Base-by-base conservation (phyloP, 2,329 filamentous ascomycete species). In the Trichoderma semiorbis region DNA sequence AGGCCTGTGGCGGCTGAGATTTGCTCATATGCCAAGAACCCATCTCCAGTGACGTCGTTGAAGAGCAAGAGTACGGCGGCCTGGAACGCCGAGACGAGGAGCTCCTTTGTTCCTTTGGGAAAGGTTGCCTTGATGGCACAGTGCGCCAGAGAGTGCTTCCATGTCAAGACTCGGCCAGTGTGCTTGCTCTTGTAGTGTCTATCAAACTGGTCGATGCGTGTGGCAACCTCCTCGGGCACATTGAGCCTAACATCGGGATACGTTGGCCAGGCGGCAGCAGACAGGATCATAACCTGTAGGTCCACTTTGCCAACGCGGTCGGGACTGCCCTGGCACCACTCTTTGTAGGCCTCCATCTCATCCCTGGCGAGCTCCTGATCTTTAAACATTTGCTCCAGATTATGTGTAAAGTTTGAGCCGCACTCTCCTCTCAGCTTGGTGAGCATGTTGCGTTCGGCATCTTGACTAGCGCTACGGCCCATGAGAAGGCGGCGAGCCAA, bases 371-470 rank as follows among this genome's bases (percentile, higher is more conserved):
- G 87, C 79, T 98, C 95, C 81, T 98, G 94, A 78, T 99, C 96
- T 81, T 97, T 97, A 85, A 99, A 99, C 96, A 99, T 99, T 74
- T 95, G 93, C 82, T 99, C 97, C 0, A 99, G 86, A 78, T 99
- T 99, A 79, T 97, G 95, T 0, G 96, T 99, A 80, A 99, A 98
- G 76, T 90, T 93, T 16, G 93, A 92, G 50, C 96, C 96, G 79
- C 96, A 99, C 84, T 99, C 96, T 75, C 91, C 92, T 82, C 96
- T 95, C 32, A 99, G 86, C 75, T 97, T 93, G 30, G 93, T 87
- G 62, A 99, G 87, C 96, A 99, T 99, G 82, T 92, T 97, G 74
- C 95, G 90, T 83, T 99, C 97, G 0, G 96, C 95, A 81, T 99
- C 96, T 70, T 95, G 93, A 78, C 94, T 98, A 26, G 95, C 95